Conservation (phyloP, 2,329 filamentous ascomycete genomes). For the Cercospora sesami region DNA sequence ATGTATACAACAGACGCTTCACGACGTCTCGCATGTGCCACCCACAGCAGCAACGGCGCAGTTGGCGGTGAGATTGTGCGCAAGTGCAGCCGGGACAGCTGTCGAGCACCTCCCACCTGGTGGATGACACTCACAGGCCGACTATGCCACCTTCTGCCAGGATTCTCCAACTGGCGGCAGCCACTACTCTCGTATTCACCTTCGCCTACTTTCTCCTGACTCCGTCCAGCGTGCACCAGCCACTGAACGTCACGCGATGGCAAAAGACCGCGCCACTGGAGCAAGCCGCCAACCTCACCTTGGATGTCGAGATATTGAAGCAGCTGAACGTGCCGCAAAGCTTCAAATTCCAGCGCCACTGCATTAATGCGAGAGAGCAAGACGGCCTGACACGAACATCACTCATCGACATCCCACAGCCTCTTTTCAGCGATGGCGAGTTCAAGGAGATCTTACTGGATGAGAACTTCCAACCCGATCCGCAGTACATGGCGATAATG, state of each 20-base stretch:
- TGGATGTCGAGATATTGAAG: conserved; percentile 28
- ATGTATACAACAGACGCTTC: not conserved
- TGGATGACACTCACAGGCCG: not conserved
- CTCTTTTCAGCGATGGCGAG: conserved; percentile 8
- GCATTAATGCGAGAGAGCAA: conserved; percentile 23
- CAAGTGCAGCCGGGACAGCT: not conserved
- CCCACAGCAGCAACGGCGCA: not conserved
- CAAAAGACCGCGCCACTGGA: conserved; percentile 15
- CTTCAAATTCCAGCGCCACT: conserved; percentile 27
- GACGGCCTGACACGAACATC: conserved; percentile 21
- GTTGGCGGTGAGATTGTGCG: conserved; percentile 4
- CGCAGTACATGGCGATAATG: conserved; percentile 17
- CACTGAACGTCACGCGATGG: conserved; percentile 16
- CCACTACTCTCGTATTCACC: conserved; percentile 21
- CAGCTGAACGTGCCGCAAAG: conserved; percentile 20
- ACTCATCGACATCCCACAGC: conserved; percentile 18
- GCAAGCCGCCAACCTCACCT: conserved; percentile 21
- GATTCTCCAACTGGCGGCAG: conserved; percentile 19
- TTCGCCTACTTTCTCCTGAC: conserved; percentile 24
- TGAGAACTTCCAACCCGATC: conserved; percentile 15
- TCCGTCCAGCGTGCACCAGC: conserved; percentile 4
- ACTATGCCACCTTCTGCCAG: conserved; percentile 7
- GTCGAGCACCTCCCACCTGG: conserved; percentile 1
- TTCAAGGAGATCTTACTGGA: conserved; percentile 20
- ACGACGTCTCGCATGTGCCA: not conserved